Evolutionary conservation across 1,139 yeast species (phyloP).

Genomic region (Pichia sp.): DNA sequence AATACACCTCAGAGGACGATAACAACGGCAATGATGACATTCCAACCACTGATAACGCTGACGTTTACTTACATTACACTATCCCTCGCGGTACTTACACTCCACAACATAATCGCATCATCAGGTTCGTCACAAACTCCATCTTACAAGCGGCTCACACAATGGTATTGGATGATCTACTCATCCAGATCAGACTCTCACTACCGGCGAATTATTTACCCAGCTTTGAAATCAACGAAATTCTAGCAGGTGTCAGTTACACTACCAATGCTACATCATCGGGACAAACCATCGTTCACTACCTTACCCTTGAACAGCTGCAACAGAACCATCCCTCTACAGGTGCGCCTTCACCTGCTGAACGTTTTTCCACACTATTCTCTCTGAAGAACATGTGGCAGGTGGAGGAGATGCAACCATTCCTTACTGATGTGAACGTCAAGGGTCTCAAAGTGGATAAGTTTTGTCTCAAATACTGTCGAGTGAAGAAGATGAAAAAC

Average conservation of each 20-base stretch:
- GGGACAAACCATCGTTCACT: neutral
- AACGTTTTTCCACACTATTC: conserved; percentile 58
- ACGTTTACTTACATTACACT: no score
- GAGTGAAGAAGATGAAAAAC: conserved; percentile 5
- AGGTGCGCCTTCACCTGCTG: conserved; percentile 37
- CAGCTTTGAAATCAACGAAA: conserved; percentile 24
- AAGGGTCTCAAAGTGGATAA: conserved; percentile 57
- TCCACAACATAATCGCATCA: conserved; percentile 28
- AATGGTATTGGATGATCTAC: conserved; percentile 36
- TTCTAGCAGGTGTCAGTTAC: conserved; percentile 25
- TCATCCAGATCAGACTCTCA: conserved; percentile 55
- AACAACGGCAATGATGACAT: no score
- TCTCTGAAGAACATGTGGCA: conserved; percentile 60
- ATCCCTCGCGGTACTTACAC: neutral
- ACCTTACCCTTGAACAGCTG: neutral
- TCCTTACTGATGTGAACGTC: conserved; percentile 48
- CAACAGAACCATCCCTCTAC: neutral
- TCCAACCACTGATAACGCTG: no score
- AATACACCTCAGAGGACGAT: no score
- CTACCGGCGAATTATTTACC: conserved; percentile 44
- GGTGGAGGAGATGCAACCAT: conserved; percentile 65
- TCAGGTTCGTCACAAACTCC: conserved; percentile 30
- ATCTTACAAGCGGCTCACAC: conserved; percentile 3
- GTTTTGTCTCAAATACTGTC: conserved; percentile 67
- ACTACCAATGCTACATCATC: conserved; percentile 7